Evolutionary conservation across 2,329 filamentous ascomycete genomes (phyloP).

Genomic region (Aspergillus ibericus): DNA sequence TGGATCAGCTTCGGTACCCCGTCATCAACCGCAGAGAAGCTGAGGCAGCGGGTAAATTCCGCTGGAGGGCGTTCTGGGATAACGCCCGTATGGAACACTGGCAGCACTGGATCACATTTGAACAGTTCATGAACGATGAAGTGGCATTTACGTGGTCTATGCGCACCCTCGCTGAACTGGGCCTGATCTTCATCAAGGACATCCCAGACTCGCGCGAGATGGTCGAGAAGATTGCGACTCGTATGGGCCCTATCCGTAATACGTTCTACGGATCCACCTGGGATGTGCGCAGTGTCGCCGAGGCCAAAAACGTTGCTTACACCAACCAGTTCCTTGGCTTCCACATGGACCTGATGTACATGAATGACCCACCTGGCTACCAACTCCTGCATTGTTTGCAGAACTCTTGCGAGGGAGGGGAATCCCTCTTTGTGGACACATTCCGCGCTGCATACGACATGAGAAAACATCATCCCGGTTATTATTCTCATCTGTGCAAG

Average conservation of each 20-base stretch:
- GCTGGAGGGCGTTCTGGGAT: conserved; percentile 37
- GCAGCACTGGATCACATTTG: conserved; percentile 62
- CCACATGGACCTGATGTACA: conserved; percentile 92
- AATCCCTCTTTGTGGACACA: conserved; percentile 82
- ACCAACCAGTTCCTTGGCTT: conserved; percentile 78
- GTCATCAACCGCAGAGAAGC: neutral
- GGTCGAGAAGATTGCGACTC: conserved; percentile 67
- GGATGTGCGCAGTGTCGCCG: conserved; percentile 78
- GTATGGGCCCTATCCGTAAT: conserved; percentile 76
- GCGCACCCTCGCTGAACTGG: conserved; percentile 62
- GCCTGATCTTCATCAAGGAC: conserved; percentile 73
- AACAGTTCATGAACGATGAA: conserved; percentile 67
- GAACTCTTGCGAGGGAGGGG: conserved; percentile 76
- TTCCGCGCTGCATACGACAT: conserved; percentile 56
- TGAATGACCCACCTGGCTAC: conserved; percentile 72
- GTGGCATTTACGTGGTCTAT: conserved; percentile 62
- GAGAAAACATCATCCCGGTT: neutral
- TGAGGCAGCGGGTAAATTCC: neutral
- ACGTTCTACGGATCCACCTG: conserved; percentile 92
- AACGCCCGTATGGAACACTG: conserved; percentile 44
- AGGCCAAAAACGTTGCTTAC: conserved; percentile 90
- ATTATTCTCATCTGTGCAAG: conserved; percentile 41
- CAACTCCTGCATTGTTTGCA: conserved; percentile 88
- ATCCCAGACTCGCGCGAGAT: conserved; percentile 68
- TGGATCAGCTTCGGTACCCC: conserved; percentile 14